Base-by-base conservation (phyloP, 306 rosid species). In the Quercus suber region DNA sequence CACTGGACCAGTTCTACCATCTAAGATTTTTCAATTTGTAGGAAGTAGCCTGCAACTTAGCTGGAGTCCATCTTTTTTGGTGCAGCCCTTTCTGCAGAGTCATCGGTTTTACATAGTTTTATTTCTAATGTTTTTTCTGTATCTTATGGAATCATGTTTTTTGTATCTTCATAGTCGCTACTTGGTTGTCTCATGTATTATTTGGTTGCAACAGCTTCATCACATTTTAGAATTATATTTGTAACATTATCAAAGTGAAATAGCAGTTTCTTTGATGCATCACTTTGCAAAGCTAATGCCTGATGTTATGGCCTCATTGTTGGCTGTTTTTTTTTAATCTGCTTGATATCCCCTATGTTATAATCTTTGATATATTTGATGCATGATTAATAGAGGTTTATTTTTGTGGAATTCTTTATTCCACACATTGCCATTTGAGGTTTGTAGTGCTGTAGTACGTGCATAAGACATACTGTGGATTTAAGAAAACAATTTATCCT, bases 401-500 rank as follows among this genome's bases (percentile, higher is more conserved):
- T 6, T 30, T 28, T 64, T 19, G 52, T 67, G 72, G 25, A 33
- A 33, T 67, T 19, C 49, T 14, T 67, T 67, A 10, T 33, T 67
- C 51, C 23, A 14, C 51, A 0, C 52, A 31, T 30, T 31, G n/a
- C 51, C 51, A 18, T 67, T 64, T 67, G 72, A 67, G 14, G 23
- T 67, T 67, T 33, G 35, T 67, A 67, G 45, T 8, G 25, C 27
- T 9, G 21, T 33, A 12, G 8, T 33, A 5, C 4, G 6, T 33
- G 23, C 35, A 4, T 9, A 35, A 35, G 21, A 10, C 21, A 20
- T 33, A 35, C 3, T 37, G 25, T 18, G 19, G 52, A 67, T 35
- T 33, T 45, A 67, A 19, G 51, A 35, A 18, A 75, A 57, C 72
- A 71, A 53, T 43, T 83, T n/a, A 74, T 68, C 63, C 79, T 73